Conservation (phyloP, 306 rosid species). For the Trichosanthes cucumerina region DNA sequence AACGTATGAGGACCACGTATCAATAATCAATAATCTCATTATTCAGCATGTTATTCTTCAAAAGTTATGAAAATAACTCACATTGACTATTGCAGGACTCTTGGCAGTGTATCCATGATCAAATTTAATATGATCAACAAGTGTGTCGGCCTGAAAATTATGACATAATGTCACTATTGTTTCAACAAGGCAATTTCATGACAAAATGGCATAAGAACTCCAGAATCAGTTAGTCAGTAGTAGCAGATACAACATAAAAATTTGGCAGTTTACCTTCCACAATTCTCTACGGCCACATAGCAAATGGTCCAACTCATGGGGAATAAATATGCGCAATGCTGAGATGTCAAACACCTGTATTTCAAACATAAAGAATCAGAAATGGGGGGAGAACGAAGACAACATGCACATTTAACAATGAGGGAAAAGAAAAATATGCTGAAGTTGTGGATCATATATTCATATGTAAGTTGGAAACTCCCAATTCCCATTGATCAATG, state of each 20-base stretch:
- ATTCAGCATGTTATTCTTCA: background rate
- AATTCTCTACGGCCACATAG: constrained; percentile 94
- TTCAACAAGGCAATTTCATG: background rate
- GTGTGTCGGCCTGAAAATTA: constrained; percentile 66
- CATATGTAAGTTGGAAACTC: background rate
- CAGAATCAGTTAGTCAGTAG: background rate
- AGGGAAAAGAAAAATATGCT: background rate
- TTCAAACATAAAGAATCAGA: background rate
- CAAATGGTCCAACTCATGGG: constrained; percentile 81
- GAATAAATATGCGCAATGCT: constrained; percentile 76
- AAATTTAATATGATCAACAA: constrained; percentile 85
- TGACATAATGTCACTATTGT: background rate
- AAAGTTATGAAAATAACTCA: constrained; percentile 21
- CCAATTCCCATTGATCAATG: background rate
- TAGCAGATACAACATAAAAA: background rate
- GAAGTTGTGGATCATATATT: background rate
- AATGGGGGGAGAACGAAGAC: background rate
- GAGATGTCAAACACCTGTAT: constrained; percentile 80
- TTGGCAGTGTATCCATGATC: constrained; percentile 97
- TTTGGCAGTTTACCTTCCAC: constrained; percentile 68
- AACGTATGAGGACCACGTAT: background rate
- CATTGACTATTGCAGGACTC: constrained; percentile 91
- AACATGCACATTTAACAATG: background rate
- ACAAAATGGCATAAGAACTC: background rate
- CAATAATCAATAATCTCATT: background rate